phyloP scores from a whole-genome alignment of 2,329 filamentous ascomycete species.

The Aspergillus neoniger region DNA sequence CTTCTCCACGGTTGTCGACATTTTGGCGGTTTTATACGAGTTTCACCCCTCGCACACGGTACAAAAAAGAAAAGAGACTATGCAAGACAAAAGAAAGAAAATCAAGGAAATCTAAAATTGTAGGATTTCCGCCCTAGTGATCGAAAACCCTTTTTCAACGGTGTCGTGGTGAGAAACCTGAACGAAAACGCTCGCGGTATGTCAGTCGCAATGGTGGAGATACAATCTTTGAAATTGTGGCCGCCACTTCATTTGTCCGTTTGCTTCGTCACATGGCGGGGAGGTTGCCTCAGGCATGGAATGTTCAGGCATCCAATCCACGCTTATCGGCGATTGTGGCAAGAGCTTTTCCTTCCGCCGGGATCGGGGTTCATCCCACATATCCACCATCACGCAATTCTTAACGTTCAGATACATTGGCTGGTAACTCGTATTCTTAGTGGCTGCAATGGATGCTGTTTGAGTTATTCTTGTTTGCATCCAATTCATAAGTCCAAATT shows the following conservation, averaged over 20 bases:
- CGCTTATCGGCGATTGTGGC: conserved; percentile 26
- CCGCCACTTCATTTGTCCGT: conserved; percentile 33
- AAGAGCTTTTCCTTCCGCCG: conserved; percentile 5
- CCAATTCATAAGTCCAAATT: too few species aligned
- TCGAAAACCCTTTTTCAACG: conserved; percentile 8
- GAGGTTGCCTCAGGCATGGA: conserved; percentile 22
- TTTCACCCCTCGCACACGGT: conserved; percentile 20
- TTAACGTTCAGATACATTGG: background rate
- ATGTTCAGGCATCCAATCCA: conserved; percentile 10
- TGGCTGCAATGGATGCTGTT: background rate
- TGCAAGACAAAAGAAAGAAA: conserved; percentile 12
- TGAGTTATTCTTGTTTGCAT: background rate
- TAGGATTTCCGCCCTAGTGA: background rate
- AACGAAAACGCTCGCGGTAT: conserved; percentile 6
- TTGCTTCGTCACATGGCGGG: conserved; percentile 27
- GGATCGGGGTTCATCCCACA: too few species aligned
- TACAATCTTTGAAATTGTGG: conserved; percentile 34
- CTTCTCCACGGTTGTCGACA: conserved; percentile 98
- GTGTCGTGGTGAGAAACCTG: conserved; percentile 16
- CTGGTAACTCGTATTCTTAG: background rate
- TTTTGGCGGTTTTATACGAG: conserved; percentile 53
- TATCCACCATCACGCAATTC: too few species aligned
- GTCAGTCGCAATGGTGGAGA: conserved; percentile 17
- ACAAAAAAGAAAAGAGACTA: conserved; percentile 19
- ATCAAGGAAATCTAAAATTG: conserved; percentile 1